phyloP scores from a whole-genome alignment of 2,329 filamentous ascomycete genomes.

The Periconia sp. region DNA sequence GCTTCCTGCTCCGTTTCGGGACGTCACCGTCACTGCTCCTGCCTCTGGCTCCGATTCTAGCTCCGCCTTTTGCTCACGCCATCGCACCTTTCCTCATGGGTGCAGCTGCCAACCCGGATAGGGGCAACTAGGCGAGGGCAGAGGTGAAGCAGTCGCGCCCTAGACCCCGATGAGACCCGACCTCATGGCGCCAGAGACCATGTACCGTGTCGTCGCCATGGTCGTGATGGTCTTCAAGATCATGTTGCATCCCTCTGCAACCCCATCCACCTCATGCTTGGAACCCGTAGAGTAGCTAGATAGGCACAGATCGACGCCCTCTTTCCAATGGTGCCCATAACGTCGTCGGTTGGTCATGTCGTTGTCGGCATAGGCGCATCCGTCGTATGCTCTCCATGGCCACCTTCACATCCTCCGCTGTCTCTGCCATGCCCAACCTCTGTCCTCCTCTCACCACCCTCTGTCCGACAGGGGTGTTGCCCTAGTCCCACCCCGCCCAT shows the following conservation, averaged over 20 bases:
- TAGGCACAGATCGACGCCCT: slow-evolving; percentile 22
- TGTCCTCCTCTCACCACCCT: not conserved
- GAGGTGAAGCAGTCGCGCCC: no score
- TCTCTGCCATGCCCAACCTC: not conserved
- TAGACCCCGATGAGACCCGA: no score
- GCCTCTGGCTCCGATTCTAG: no score
- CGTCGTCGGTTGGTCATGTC: not conserved
- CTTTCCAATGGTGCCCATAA: slow-evolving; percentile 16
- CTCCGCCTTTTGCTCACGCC: no score
- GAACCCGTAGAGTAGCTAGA: slow-evolving; percentile 2
- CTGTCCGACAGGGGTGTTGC: not conserved
- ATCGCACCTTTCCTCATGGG: no score
- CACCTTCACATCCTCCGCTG: not conserved
- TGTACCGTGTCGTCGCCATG: no score
- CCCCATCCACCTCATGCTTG: not conserved
- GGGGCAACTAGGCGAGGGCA: no score
- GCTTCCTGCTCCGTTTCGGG: no score
- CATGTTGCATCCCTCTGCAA: slow-evolving; percentile 21
- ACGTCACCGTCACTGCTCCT: no score
- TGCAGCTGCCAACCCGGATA: no score
- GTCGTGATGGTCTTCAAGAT: no score
- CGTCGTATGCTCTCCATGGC: not conserved
- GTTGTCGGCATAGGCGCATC: slow-evolving; percentile 1
- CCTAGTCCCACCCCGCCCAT: not conserved
- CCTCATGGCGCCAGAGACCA: no score